These are phyloP conservation scores for Eremomyces bilateralis DNA, from an alignment of 495 filamentous ascomycete genomes.

Conservation along the genomic window DNA sequence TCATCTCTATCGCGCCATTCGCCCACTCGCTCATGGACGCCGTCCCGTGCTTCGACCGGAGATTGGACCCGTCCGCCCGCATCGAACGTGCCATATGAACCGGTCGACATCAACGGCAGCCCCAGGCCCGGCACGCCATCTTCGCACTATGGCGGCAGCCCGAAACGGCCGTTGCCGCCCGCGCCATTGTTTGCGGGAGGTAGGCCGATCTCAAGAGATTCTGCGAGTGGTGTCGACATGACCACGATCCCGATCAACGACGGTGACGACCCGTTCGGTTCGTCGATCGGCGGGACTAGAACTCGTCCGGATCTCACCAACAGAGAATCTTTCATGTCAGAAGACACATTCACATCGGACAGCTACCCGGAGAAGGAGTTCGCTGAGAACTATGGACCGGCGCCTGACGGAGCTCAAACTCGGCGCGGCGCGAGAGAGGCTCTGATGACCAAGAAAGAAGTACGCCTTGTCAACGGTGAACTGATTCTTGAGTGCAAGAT, in stretches of 20 bases:
- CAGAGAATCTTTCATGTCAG: slow-evolving; percentile 40
- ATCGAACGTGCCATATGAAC: slow-evolving; percentile 52
- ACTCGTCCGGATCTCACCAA: slow-evolving; percentile 28
- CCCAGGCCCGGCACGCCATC: slow-evolving; percentile 81
- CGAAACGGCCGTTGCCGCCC: slow-evolving; percentile 70
- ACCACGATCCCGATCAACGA: slow-evolving; percentile 33
- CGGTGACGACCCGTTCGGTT: slow-evolving; percentile 59
- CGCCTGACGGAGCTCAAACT: slow-evolving; percentile 64
- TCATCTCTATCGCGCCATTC: slow-evolving; percentile 16
- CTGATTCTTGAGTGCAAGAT: slow-evolving; percentile 98
- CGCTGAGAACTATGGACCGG: slow-evolving; percentile 56
- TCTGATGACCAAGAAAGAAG: slow-evolving; percentile 83
- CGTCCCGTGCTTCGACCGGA: slow-evolving; percentile 32
- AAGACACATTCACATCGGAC: slow-evolving; percentile 43
- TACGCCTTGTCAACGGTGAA: slow-evolving; percentile 88
- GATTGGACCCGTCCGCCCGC: slow-evolving; percentile 52
- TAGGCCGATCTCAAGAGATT: slow-evolving; percentile 22
- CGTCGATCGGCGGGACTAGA: slow-evolving; percentile 21
- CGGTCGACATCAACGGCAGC: slow-evolving; percentile 67
- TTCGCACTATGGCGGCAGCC: slow-evolving; percentile 65
- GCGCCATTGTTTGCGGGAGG: slow-evolving; percentile 57
- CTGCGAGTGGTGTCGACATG: slow-evolving; percentile 23
- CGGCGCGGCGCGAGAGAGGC: slow-evolving; percentile 63
- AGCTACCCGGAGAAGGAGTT: slow-evolving; percentile 20
- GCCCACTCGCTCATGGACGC: slow-evolving; percentile 51